Conservation (phyloP, 192 early-diverging fungal species). For the Coemansia sp. region DNA sequence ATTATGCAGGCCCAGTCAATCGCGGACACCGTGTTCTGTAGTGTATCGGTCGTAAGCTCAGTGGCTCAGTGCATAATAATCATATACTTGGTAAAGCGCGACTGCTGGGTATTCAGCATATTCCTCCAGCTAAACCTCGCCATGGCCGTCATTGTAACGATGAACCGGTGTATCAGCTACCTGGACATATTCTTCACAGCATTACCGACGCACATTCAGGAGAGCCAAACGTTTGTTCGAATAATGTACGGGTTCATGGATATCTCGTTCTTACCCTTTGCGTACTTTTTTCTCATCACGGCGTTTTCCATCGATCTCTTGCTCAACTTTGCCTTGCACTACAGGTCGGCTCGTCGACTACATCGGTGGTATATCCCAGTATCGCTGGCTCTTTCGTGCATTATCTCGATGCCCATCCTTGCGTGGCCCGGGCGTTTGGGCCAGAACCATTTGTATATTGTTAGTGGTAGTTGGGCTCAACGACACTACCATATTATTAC, state of each 20-base stretch:
- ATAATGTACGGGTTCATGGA: constrained; percentile 57
- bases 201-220: constrained; percentile 27
- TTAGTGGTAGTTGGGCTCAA: constrained; percentile 45
- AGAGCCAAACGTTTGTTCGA: constrained; percentile 47
- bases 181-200: constrained; percentile 51
- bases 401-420: constrained; percentile 49
- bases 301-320: constrained; percentile 55
- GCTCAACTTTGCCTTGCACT: constrained; percentile 54
- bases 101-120: constrained; percentile 57
- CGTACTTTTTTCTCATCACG: constrained; percentile 56
- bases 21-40: constrained; percentile 50
- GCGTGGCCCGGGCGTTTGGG: constrained; percentile 50
- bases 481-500: constrained; percentile 56
- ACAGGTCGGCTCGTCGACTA: constrained; percentile 43
- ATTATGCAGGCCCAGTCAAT: constrained; percentile 53
- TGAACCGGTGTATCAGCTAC: constrained; percentile 54
- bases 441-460: constrained; percentile 52
- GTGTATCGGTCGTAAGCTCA: constrained; percentile 44
- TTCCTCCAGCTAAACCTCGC: constrained; percentile 51
- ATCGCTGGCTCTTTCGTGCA: constrained; percentile 29
- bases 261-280: constrained; percentile 53
- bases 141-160: constrained; percentile 47
- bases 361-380: constrained; percentile 49
- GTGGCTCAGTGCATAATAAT: constrained; percentile 47
- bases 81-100: constrained; percentile 36